Evolutionary conservation across 2,329 filamentous ascomycete genomes (phyloP).

Genomic region (Rhynchosporium secalis): DNA sequence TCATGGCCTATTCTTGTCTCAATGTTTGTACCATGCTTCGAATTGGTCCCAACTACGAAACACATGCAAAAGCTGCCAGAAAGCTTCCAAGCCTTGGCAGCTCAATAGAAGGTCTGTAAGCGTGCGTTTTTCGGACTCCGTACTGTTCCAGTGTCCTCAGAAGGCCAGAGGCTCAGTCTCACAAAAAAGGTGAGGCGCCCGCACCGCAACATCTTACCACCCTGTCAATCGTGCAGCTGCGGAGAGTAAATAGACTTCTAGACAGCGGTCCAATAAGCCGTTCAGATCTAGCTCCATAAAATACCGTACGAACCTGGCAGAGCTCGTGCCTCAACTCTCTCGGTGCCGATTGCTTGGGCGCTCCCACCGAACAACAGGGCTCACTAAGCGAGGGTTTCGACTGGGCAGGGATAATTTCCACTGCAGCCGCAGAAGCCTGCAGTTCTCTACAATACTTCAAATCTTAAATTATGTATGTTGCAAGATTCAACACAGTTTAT

Average conservation of each 20-base stretch:
- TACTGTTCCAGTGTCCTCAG: neutral
- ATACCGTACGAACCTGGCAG: neutral
- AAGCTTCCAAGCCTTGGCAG: neutral
- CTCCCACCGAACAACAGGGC: constrained; percentile 12
- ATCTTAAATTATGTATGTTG: constrained; percentile 22
- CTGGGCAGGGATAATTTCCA: constrained; percentile 7
- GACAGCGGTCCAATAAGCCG: neutral
- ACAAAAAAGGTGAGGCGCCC: too few species aligned
- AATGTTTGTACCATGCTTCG: constrained; percentile 26
- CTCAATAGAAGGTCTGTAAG: neutral
- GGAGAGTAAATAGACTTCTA: neutral
- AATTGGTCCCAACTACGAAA: constrained; percentile 21
- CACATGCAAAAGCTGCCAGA: constrained; percentile 13
- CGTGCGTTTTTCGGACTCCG: neutral
- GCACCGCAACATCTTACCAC: constrained; percentile 28
- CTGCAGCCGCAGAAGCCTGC: constrained; percentile 13
- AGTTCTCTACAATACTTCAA: constrained; percentile 17
- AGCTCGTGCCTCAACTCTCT: constrained; percentile 14
- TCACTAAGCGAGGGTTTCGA: constrained; percentile 17
- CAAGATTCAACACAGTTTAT: constrained; percentile 15
- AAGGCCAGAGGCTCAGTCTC: neutral
- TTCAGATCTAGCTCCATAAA: constrained; percentile 10
- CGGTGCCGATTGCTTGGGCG: constrained; percentile 11
- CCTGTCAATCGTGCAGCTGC: constrained; percentile 29
- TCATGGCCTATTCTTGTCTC: constrained; percentile 16